phyloP scores from a whole-genome alignment of 2,329 filamentous ascomycete species.

The Biscogniauxia sp. region DNA sequence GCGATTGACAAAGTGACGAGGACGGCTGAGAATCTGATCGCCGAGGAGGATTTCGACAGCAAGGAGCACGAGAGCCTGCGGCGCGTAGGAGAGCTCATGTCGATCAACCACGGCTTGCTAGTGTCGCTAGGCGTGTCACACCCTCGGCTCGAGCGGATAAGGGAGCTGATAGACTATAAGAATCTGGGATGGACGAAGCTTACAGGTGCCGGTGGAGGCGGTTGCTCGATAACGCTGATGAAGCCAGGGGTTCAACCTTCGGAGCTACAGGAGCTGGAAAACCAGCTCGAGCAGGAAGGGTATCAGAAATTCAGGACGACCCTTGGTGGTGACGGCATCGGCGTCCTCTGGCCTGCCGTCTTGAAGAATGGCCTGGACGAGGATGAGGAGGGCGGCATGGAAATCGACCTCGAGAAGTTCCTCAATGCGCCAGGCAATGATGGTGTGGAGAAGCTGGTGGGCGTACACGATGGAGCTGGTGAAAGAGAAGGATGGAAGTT shows the following conservation, averaged over 20 bases:
- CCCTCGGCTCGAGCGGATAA: conserved; percentile 84
- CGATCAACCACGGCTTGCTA: conserved; percentile 89
- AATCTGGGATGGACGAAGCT: conserved; percentile 96
- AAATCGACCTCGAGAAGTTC: conserved; percentile 85
- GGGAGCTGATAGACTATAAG: conserved; percentile 85
- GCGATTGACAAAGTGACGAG: conserved; percentile 74
- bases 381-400: conserved; percentile 77
- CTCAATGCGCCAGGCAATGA: conserved; percentile 79
- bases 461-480: conserved; percentile 66
- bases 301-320: conserved; percentile 87
- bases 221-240: conserved; percentile 90
- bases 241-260: conserved; percentile 60
- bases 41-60: conserved; percentile 65
- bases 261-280: conserved; percentile 62
- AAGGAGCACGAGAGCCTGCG: conserved; percentile 62
- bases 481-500: conserved; percentile 83
- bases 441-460: conserved; percentile 83
- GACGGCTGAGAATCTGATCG: conserved; percentile 53
- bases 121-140: conserved; percentile 93
- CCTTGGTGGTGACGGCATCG: conserved; percentile 88
- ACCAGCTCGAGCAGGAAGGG: conserved; percentile 64
- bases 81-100: conserved; percentile 82
- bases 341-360: conserved; percentile 90
- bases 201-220: conserved; percentile 91
- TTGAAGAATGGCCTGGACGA: conserved; percentile 80